Conservation (phyloP, 176 grass and related monocot species). For the Thinopyrum elongatum region DNA sequence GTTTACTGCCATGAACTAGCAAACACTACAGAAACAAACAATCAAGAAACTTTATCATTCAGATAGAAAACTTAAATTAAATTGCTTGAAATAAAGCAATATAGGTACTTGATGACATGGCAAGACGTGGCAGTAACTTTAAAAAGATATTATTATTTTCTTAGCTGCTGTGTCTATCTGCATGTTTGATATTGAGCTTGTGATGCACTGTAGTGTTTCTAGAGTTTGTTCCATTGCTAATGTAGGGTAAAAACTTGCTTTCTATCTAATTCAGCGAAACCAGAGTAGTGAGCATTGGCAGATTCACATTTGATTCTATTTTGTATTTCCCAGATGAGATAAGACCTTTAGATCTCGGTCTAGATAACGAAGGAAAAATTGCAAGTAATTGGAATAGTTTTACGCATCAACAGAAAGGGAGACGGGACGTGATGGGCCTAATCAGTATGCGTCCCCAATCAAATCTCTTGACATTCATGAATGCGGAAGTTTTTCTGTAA, state of each 20-base stretch:
- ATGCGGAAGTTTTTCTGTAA: slow-evolving; percentile 72
- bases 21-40: too few species aligned
- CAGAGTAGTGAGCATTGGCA: neutral
- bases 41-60: too few species aligned
- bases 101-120: too few species aligned
- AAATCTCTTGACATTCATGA: slow-evolving; percentile 95
- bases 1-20: too few species aligned
- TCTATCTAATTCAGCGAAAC: slow-evolving; percentile 8
- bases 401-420: slow-evolving; percentile 60
- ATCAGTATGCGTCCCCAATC: slow-evolving; percentile 54
- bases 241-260: neutral
- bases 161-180: neutral
- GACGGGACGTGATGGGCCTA: slow-evolving; percentile 64
- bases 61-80: too few species aligned
- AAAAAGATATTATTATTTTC: too few species aligned
- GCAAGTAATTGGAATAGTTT: slow-evolving; percentile 64
- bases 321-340: slow-evolving; percentile 66
- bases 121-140: too few species aligned
- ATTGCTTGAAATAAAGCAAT: too few species aligned
- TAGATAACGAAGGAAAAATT: slow-evolving; percentile 81
- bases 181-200: neutral
- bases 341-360: slow-evolving; percentile 77
- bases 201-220: neutral
- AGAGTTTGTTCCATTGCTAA: neutral
- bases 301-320: slow-evolving; percentile 6